Base-by-base conservation (phyloP, 2,329 filamentous ascomycete species). In the Microcyclospora tardicrescens region DNA sequence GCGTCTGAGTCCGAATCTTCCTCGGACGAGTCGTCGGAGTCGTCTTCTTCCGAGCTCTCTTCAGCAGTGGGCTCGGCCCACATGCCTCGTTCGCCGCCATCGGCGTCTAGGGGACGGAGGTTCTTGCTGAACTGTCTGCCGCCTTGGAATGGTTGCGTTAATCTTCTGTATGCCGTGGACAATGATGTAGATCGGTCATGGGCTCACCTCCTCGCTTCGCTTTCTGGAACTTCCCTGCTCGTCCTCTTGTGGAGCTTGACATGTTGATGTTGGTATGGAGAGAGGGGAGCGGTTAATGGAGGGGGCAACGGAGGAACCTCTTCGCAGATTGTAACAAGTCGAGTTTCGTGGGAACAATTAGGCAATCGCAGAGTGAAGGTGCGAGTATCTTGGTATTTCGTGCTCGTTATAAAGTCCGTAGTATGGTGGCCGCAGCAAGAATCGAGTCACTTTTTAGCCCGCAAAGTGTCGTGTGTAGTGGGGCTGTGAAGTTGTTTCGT, bases 51-150 rank as follows among this genome's bases (percentile, higher is more conserved):
- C 35, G 75, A 69, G 2, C 61, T 62, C 37, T 71, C 66, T 37
- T 72, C 69, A 33, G 40, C 57, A 19, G 31, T 43, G 56, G 75
- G 65, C 58, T 78, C 75, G 58, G 74, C 78, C 84, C 89, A 94
- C 74, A 94, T 89, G 69, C 81, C 79, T 46, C 89, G 71, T 51
- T 84, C 78, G 56, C 91, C 91, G 52, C 89, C 91, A 57, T 96
- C 84, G 51, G 79, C 79, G 56, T 95, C 87, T 55, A 91, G 67
- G 14, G 87, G 87, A 61, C 84, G 79, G 34, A 96, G 77, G 61
- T 95, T 80, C 49, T 85, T 81, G 50, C 87, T 95, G 68, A 93
- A 98, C 58, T 93, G 81, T 66, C 95, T 94, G 57, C 91, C 91
- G 46, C 87, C 87, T 94, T 40, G 4, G 16, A 48, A 16, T 33